Evolutionary conservation across 345 rosid species (phyloP), one percentile per base, ranked within the genome.

Genomic region (Passiflora organensis): DNA sequence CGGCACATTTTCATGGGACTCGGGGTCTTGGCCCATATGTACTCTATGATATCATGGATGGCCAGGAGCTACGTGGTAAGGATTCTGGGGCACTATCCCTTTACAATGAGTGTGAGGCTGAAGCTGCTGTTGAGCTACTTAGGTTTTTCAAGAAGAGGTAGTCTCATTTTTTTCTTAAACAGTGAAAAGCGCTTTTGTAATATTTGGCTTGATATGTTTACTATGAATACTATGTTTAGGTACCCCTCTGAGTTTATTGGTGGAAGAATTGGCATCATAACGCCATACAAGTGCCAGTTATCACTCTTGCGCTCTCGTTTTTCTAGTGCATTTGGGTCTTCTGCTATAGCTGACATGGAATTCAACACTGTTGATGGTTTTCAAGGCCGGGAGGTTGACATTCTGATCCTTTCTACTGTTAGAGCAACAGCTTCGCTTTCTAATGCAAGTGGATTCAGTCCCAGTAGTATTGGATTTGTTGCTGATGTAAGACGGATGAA

Each of bases 401-500:
- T 93, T 65, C 67, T 93, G 62, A 80, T 93, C 53, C 78, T 93
- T 52, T 93, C 97, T 67, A 93, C 97, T 16, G 97, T 93, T 41
- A 81, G 99, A 74, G 99, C 97, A 46, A 66, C 85, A 47, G 71
- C 72, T 61, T 64, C 83, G 34, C 14, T 39, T 52, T 69, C 77
- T 63, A 55, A 55, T 34, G 32, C 57, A 17, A 58, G 54, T 51
- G 77, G 74, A 46, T 25, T 54, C 55, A 72, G 68, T 51, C 76
- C 84, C 60, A 83, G 82, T 59, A 78, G 80, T 67, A 89, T 89
- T 49, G 96, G 99, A 43, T 93, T 89, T 75, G 95, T 89, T 43
- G 84, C 99, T 66, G 95, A 93, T 79, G 87, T 77, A 15, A 81
- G 91, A 67, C 78, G 96, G 65, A 93, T 93, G 96, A 93, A 89